A percentile compares a stretch with the other conserved stretches of the same genome.
phyloP scores from a whole-genome alignment of 2,329 filamentous ascomycete genomes.

The Coniella lustricola region DNA sequence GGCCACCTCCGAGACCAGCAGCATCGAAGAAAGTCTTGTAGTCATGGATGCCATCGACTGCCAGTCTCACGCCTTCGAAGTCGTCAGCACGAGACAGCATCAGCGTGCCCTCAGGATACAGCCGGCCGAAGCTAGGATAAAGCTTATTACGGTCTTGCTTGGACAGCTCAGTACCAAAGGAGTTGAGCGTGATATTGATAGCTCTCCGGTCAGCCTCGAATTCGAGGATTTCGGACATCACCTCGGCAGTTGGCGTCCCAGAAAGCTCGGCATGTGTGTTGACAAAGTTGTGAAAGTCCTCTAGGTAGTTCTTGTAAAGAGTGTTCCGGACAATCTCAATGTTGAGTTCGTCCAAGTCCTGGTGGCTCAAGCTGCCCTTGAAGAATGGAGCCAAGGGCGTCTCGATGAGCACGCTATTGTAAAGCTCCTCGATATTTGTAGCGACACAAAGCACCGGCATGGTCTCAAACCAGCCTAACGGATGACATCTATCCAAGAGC shows the following conservation, averaged over 20 bases:
- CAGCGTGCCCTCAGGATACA: conserved; percentile 89
- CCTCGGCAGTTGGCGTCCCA: conserved; percentile 81
- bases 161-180: conserved; percentile 90
- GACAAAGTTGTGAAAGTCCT: conserved; percentile 94
- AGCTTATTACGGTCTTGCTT: conserved; percentile 94
- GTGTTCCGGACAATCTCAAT: conserved; percentile 99
- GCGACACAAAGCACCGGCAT: conserved; percentile 97
- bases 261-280: conserved; percentile 80
- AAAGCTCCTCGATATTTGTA: conserved; percentile 96
- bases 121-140: conserved; percentile 82
- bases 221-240: conserved; percentile 93
- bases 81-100: conserved; percentile 96
- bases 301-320: conserved; percentile 98
- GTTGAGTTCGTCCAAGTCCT: conserved; percentile 96
- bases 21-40: conserved; percentile 97
- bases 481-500: conserved; percentile 90
- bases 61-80: conserved; percentile 84
- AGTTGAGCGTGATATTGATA: conserved; percentile 99
- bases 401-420: conserved; percentile 96
- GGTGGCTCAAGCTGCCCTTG: conserved; percentile 91
- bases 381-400: conserved; percentile 95
- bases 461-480: conserved; percentile 97
- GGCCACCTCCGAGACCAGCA: conserved; percentile 67
- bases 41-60: conserved; percentile 86
- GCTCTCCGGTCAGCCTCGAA: conserved; percentile 95